phyloP scores from a whole-genome alignment of 148 eudicot species.

The Vaccinium corymbosum region DNA sequence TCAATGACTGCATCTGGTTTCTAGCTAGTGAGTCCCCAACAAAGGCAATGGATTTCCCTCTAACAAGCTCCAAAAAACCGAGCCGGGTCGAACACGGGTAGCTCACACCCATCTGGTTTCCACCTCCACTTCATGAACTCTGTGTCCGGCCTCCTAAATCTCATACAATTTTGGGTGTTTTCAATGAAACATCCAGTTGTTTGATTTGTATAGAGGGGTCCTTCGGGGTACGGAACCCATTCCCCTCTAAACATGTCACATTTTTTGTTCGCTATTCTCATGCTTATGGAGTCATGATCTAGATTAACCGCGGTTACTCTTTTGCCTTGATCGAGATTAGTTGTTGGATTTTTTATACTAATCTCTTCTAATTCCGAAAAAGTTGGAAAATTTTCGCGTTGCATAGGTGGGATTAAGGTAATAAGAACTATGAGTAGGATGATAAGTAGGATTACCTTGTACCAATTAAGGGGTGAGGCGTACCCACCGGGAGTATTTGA shows the following conservation, averaged over 20 bases:
- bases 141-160: constrained; percentile 43
- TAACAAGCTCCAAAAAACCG: constrained; percentile 29
- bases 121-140: constrained; percentile 56
- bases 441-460: constrained; percentile 6
- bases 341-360: not conserved
- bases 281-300: not conserved
- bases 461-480: not conserved
- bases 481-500: constrained; percentile 1
- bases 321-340: not conserved
- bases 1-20: constrained; percentile 50
- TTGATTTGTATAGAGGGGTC: constrained; percentile 36
- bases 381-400: not conserved
- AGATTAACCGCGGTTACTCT: not conserved
- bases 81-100: constrained; percentile 31
- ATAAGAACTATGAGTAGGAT: constrained; percentile 9
- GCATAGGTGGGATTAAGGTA: not conserved
- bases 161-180: constrained; percentile 42
- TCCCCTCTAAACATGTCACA: constrained; percentile 43
- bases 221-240: constrained; percentile 35
- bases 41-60: constrained; percentile 45
- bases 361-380: constrained; percentile 1
- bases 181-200: constrained; percentile 22
- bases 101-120: constrained; percentile 46
- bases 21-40: constrained; percentile 57
- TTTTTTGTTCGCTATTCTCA: constrained; percentile 14